Base-by-base conservation (phyloP, 176 grass and related monocot species). In the Thalia dealbata region DNA sequence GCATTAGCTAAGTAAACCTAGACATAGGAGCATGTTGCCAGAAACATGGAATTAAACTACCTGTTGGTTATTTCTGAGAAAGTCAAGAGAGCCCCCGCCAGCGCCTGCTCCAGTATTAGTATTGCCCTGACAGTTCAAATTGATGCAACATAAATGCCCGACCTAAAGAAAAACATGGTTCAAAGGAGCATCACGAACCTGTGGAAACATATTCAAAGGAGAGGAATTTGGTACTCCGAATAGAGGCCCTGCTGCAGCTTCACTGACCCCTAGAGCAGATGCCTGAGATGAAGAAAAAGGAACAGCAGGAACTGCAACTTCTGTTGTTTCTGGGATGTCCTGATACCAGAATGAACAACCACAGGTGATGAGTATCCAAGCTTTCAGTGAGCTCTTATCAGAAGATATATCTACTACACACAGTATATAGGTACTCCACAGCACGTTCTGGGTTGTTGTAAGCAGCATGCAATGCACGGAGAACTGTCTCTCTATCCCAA, bases 381-480 rank as follows among this genome's bases (percentile, higher is more conserved):
- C 43, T 22, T 44, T 19, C 11, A n/a, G 18, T 35, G 10, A 15
- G 19, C 22, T 22, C 21, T 43, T 44, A 3, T 12, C 10, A 68
- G 25, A 28, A 63, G 9, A 61, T 24, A 26, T 28, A 28, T 14
- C 35, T 23, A 23, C 32, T 63, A 80, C 89, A 91, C 79, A 95
- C 95, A 72, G 95, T 91, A 74, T 99, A 99, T 24, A 99, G 81
- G 75, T 99, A 99, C 65, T 99, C 95, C 74, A 99, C 86, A 58
- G 95, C 95, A 70, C 95, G 84, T 72, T 99, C 95, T 75, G 95
- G 95, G 77, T 99, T 99, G 80, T 99, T 99, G 81, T 80, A 99
- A 61, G 95, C 95, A 73, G 95, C 95, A 74, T 87, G 95, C 55
- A 99, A 55, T 77, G 95, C 95, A 76, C 79, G 90, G 24, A 93